Evolutionary conservation across 176 grass and related monocot genomes (phyloP).

Genomic region (Metroxylon sagu): DNA sequence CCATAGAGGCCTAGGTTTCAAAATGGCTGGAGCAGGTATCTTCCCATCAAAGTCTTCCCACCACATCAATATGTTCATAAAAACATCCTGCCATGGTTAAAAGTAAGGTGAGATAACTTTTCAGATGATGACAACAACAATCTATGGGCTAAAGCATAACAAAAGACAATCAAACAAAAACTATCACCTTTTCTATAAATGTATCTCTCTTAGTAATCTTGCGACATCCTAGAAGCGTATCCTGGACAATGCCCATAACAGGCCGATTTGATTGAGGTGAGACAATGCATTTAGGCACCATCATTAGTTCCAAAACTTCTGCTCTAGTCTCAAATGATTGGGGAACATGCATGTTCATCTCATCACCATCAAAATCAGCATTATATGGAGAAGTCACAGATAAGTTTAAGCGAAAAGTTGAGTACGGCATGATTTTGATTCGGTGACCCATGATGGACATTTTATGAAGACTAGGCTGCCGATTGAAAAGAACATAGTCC

Average conservation of each 20-base stretch:
- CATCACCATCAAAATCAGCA: conserved; percentile 98
- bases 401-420: conserved; percentile 84
- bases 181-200: conserved; percentile 83
- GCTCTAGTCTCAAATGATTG: conserved; percentile 97
- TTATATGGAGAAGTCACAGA: conserved; percentile 98
- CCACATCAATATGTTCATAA: conserved; percentile 99
- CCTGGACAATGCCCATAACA: conserved; percentile 98
- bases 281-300: conserved; percentile 99
- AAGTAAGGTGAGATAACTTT: too few species aligned
- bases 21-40: conserved; percentile 82
- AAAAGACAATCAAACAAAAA: too few species aligned
- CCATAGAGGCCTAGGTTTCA: conserved; percentile 93
- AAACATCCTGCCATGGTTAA: conserved; percentile 62
- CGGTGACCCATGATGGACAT: conserved; percentile 99
- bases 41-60: conserved; percentile 99
- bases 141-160: too few species aligned
- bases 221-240: conserved; percentile 76
- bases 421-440: conserved; percentile 99
- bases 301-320: conserved; percentile 96
- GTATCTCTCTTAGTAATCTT: conserved; percentile 98
- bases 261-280: conserved; percentile 91
- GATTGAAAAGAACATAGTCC: conserved; percentile 93
- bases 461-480: conserved; percentile 96
- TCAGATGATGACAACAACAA: too few species aligned
- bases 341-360: conserved; percentile 99